Base-by-base conservation (phyloP, 1,284 basidiomycete genomes). In the Microbotryum intermedium region DNA sequence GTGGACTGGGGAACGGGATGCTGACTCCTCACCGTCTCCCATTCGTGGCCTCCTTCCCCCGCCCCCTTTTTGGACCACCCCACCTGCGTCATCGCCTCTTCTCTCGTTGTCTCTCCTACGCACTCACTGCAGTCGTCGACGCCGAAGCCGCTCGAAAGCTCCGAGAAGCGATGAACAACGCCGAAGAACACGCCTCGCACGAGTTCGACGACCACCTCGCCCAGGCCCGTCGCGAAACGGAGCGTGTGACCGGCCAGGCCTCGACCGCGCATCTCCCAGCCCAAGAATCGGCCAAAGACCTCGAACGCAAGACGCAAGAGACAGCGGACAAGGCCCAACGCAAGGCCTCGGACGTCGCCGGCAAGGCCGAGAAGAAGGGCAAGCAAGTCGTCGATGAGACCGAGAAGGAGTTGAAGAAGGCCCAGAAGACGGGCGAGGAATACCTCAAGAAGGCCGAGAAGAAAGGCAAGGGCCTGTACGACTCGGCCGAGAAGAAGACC, bases 311-410 rank as follows among this genome's bases (percentile, higher is more conserved):
- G 46, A 84, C 82, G 5, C 81, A 79, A 69, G 73, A 81, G 60
- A 83, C 87, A 69, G 84, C 84, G 9, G 80, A 83, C 0, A 72
- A 79, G 25, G 71, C 85, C 58, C 86, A 84, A 75, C 76, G 79
- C 25, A 87, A 49, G 79, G 85, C 43, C 21, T 23, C 45, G 20
- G 45, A 61, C 29, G 45, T 21, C 3, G 25, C 45, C 10, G 34
- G 18, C 2, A 42, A 45, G 47, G 57, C 49, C 13, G 44, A 65
- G 47, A 39, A 55, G 46, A 55, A 57, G 48, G 52, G n/a, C 4
- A 44, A 57, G 34, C 25, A 59, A 29, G 50, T 39, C 43, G 55
- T 48, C 44, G 23, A 42, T 4, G 51, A 66, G 50, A 59, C n/a
- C 18, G 43, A 61, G 51, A 51, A 58, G 28, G 45, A 50, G 3